Evolutionary conservation across 495 filamentous ascomycete genomes (phyloP).

Genomic region (Bryoglossum gracile): DNA sequence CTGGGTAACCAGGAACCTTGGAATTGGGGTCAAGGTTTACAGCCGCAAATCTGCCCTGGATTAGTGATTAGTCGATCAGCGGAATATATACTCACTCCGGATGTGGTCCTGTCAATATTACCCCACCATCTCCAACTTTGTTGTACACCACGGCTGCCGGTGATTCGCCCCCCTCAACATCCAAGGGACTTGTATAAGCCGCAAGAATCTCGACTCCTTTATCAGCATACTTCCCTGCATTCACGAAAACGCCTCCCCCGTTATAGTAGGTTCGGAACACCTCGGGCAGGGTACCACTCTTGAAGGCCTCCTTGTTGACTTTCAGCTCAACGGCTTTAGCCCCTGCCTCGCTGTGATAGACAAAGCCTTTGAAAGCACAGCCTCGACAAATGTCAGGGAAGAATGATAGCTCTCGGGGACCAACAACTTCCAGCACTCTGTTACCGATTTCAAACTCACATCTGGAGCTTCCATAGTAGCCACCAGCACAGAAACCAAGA

Average conservation of each 20-base stretch:
- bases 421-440: constrained; percentile 74
- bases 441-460: constrained; percentile 93
- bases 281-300: constrained; percentile 34
- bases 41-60: constrained; percentile 64
- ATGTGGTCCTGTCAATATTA: constrained; percentile 81
- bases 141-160: constrained; percentile 80
- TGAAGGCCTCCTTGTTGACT: constrained; percentile 55
- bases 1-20: constrained; percentile 55
- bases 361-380: constrained; percentile 81
- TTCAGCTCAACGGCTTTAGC: constrained; percentile 64
- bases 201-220: constrained; percentile 74
- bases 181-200: constrained; percentile 66
- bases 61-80: constrained; percentile 5
- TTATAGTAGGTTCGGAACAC: constrained; percentile 82
- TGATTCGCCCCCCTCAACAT: constrained; percentile 61
- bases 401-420: constrained; percentile 78
- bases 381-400: constrained; percentile 83
- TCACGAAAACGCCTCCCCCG: constrained; percentile 91
- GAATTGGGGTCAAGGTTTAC: constrained; percentile 62
- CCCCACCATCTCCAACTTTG: constrained; percentile 76
- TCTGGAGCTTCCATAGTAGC: constrained; percentile 72
- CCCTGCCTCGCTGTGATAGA: constrained; percentile 83
- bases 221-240: constrained; percentile 55
- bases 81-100: constrained; percentile 63
- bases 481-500: constrained; percentile 89